A percentile compares a stretch with the other conserved stretches of the same genome.
phyloP scores from a whole-genome alignment of 805 yeast species.

The Blastobotrys parvus region DNA sequence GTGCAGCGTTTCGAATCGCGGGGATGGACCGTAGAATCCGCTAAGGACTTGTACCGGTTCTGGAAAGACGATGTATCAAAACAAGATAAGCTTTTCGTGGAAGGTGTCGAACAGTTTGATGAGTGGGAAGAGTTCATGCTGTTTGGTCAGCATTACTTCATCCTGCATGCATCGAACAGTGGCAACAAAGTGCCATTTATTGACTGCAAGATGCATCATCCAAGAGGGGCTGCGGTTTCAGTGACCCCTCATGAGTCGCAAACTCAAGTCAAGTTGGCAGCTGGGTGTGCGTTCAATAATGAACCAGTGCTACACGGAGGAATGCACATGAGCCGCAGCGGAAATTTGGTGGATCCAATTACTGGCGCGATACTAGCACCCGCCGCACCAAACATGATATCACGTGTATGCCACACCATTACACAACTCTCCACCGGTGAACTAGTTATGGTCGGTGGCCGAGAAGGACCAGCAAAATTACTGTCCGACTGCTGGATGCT shows the following conservation, averaged over 20 bases:
- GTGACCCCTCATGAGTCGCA: constrained; percentile 19
- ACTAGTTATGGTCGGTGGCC: constrained; percentile 53
- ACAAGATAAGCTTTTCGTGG: constrained; percentile 35
- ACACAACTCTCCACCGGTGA: constrained; percentile 27
- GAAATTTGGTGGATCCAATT: constrained; percentile 6
- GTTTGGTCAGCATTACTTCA: constrained; percentile 67
- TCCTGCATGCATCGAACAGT: constrained; percentile 55
- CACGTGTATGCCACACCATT: constrained; percentile 56
- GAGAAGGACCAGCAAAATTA: constrained; percentile 48
- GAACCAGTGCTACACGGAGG: constrained; percentile 31
- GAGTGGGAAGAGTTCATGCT: constrained; percentile 76
- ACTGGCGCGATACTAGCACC: not conserved
- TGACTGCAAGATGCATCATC: constrained; percentile 4
- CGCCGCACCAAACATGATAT: constrained; percentile 28
- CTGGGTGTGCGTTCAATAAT: constrained; percentile 21
- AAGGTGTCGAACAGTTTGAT: constrained; percentile 59
- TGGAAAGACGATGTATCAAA: constrained; percentile 44
- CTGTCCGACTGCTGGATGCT: constrained; percentile 39
- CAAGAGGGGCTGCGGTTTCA: not conserved
- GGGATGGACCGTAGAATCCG: constrained; percentile 34
- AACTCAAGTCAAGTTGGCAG: constrained; percentile 33
- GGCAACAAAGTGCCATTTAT: constrained; percentile 4
- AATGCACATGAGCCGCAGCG: constrained; percentile 19
- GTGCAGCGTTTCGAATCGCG: constrained; percentile 36
- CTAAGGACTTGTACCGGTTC: constrained; percentile 45